Evolutionary conservation across 2,329 filamentous ascomycete species (phyloP), one percentile per base, ranked within the genome.

Genomic region (Neonectria magnoliae): DNA sequence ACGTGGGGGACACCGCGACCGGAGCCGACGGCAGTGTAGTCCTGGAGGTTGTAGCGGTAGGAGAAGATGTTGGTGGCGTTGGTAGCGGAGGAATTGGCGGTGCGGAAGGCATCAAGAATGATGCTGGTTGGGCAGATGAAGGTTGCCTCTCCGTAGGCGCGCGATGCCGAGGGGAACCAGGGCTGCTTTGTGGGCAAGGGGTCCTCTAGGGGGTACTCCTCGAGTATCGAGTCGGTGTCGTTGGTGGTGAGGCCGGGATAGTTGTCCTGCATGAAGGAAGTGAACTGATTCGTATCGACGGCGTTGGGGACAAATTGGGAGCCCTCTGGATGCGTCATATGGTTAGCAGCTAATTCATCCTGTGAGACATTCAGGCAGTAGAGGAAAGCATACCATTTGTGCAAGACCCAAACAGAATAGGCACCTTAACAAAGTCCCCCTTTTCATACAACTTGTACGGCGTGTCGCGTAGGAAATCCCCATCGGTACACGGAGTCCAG

Each of bases 401-500:
- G 47, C 79, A 79, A 2, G 79, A 80, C 20, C 84, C 84, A 55
- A 83, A 77, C 13, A 86, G 69, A 27, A 83, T 66, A 0, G 84
- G 84, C 27, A 86, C 81, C 31, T 78, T 75, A 61, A 82, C 62
- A 61, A 83, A 84, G 7, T 75, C 69, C 0, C 82, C 81, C 2
- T 72, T 68, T 7, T 76, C 71, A 45, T 82, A 83, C 60, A 84
- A 71, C 4, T 59, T 66, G 44, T 81, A 82, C 2, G 83, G 80
- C 10, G 79, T 74, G 60, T 84, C 82, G 4, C 66, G 72, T 13
- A 86, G 69, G 10, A 86, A 71, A 5, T 79, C 78, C 8, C 82
- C 84, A 60, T 87, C 85, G 6, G 85, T 73, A 53, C 81, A 83
- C 0, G 85, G 85, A 3, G 82, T 80, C 82, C 82, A 87, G 76